Percentiles rank a stretch among this genome's conserved stretches.
phyloP scores from a whole-genome alignment of 805 yeast genomes.

The Kurtzmaniella cleridarum region DNA sequence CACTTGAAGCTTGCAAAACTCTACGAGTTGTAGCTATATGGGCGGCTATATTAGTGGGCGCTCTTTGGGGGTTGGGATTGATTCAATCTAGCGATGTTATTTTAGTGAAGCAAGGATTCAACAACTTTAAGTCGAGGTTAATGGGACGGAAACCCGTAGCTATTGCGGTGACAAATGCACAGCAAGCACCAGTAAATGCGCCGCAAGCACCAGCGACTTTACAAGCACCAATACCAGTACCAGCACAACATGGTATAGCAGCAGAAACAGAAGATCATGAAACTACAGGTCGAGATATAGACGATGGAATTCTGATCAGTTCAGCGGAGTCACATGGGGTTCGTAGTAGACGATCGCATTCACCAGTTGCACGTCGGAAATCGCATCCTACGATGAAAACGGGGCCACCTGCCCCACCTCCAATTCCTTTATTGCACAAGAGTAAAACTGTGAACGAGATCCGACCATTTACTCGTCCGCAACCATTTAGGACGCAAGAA shows the following conservation, averaged over 20 bases:
- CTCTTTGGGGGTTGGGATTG: slow-evolving; percentile 28
- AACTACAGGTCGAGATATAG: not conserved
- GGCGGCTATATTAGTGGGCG: slow-evolving; percentile 17
- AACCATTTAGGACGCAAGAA: not conserved
- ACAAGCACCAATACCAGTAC: too few relatives aligned
- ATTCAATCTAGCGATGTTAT: slow-evolving; percentile 3
- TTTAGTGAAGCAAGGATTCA: not conserved
- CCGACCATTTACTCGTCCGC: slow-evolving; percentile 13
- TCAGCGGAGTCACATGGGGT: not conserved
- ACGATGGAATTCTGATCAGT: slow-evolving; percentile 1
- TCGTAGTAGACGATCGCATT: not conserved
- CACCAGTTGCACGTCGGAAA: slow-evolving; percentile 2
- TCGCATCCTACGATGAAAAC: slow-evolving; percentile 9
- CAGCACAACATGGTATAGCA: too few relatives aligned
- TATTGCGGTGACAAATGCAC: too few relatives aligned
- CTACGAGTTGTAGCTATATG: slow-evolving; percentile 19
- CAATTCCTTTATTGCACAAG: slow-evolving; percentile 2
- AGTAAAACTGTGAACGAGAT: slow-evolving; percentile 17
- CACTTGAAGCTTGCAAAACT: slow-evolving; percentile 12
- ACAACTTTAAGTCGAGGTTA: not conserved
- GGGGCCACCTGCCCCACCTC: slow-evolving; percentile 1
- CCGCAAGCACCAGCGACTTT: too few relatives aligned
- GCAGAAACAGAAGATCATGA: not conserved
- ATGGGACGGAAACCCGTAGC: too few relatives aligned
- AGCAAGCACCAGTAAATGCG: too few relatives aligned